Base-by-base conservation (phyloP, 139 green algal genomes). In the Nannochloris sp. region DNA sequence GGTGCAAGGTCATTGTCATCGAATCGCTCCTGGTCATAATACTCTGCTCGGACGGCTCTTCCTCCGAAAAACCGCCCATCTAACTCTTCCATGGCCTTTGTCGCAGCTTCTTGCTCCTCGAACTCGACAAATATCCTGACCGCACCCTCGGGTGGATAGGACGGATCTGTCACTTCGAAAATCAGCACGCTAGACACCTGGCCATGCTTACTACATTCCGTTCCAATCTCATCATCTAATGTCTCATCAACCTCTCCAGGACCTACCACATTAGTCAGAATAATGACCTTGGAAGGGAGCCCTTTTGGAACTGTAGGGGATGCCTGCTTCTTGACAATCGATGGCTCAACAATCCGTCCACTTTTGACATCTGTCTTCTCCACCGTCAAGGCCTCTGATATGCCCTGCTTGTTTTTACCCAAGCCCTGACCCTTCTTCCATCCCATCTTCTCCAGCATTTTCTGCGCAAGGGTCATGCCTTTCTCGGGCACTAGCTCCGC, bases 391-490 rank as follows among this genome's bases (percentile, higher is more conserved):
- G 92, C 91, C 5, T 88, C 85, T 27, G 75, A 75, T 21, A 97
- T 97, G 60, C 92, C 92, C 71, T 97, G 63, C 40, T 61, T 69
- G 44, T 71, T 63, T 59, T 78, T 85, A 3, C 88, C 88, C 61
- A 91, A 72, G 1, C 86, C 83, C 66, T 90, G 70, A 46, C 91
- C 91, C 61, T 92, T 87, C 25, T 83, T 84, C 92, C 92, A 98
- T 3, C 92, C 92, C 90, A 96, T 97, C 75, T 96, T 96, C 70
- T 88, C 71, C 78, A 98, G 86, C 81, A 98, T 85, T 36, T 81
- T 83, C 80, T 95, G 76, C 12, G 88, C 60, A 27, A 69, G 60
- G 8, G 55, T 49, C 68, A 78, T 78, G 24, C 62, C 73, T 60
- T 74, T 78, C 21, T 25, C 61, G 0, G 46, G 4, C n/a, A 25